Conservation (phyloP, 1,139 yeast species). For the Suhomyces chickasaworum region DNA sequence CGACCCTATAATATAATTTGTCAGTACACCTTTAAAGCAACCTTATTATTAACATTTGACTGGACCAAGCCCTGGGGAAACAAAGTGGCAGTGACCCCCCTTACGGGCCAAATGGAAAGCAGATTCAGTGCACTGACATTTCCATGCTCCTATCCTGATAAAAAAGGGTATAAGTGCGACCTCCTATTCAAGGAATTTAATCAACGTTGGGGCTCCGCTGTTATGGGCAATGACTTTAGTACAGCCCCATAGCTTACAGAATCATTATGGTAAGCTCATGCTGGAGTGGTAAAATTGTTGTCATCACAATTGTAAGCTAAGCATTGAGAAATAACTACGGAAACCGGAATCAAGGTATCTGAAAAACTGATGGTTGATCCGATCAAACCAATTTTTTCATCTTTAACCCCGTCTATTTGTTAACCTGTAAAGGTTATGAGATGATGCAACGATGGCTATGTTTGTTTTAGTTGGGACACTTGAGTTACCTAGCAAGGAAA, state of each 20-base stretch:
- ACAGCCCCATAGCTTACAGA: not conserved
- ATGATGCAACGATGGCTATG: not conserved
- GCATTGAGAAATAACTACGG: not conserved
- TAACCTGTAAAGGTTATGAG: not conserved
- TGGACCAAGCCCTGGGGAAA: not conserved
- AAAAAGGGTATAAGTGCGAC: not conserved
- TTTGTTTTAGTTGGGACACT: not conserved
- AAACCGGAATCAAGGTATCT: too few relatives aligned
- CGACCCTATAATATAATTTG: constrained; percentile 5
- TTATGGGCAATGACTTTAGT: not conserved
- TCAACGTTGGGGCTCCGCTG: constrained; percentile 3
- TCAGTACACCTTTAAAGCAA: constrained; percentile 1
- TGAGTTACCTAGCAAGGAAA: not conserved
- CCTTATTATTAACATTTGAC: not conserved
- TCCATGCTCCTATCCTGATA: constrained; percentile 1
- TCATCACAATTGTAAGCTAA: too few relatives aligned
- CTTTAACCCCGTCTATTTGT: not conserved
- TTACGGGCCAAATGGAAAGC: constrained; percentile 3
- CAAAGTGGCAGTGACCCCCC: constrained; percentile 10
- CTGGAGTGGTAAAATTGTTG: not conserved
- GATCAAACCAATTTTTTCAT: not conserved
- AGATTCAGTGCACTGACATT: constrained; percentile 2
- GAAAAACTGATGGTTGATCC: not conserved
- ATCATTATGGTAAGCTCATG: not conserved
- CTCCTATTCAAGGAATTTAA: not conserved